phyloP scores from a whole-genome alignment of 164 flowering plant species.

The Magnolia sinica region DNA sequence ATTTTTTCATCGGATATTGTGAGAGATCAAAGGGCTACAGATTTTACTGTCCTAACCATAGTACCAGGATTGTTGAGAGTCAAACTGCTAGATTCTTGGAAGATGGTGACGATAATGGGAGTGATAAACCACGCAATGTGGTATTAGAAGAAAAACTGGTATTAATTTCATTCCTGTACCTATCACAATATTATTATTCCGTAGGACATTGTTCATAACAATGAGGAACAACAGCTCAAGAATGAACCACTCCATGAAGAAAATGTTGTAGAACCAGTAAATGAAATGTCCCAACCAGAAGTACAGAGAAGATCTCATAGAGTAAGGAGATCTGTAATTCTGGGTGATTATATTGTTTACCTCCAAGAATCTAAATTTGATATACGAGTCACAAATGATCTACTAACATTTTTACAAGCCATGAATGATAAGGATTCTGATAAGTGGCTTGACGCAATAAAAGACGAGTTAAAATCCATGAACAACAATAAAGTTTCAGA shows the following conservation, averaged over 20 bases:
- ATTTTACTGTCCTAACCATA: too few relatives aligned
- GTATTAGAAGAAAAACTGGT: neutral
- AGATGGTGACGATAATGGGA: neutral
- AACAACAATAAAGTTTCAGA: too few relatives aligned
- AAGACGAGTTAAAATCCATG: neutral
- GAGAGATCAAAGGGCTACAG: too few relatives aligned
- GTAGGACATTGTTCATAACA: neutral
- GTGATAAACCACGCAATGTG: neutral
- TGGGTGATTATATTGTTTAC: neutral
- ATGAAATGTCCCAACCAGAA: neutral
- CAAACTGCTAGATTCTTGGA: too few relatives aligned
- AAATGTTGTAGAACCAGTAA: neutral
- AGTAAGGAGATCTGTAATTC: neutral
- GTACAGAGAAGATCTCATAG: neutral
- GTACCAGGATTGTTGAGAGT: too few relatives aligned
- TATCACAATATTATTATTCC: neutral
- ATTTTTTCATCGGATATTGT: too few relatives aligned
- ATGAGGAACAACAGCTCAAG: neutral
- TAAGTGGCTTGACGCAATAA: too few relatives aligned
- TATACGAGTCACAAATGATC: neutral
- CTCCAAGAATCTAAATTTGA: slow-evolving; percentile 1
- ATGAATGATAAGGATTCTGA: neutral
- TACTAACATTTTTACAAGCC: slow-evolving; percentile 1
- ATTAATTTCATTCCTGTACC: neutral
- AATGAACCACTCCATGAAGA: neutral